Evolutionary conservation across 352 stramenopile genomes (phyloP).

Genomic region (Globisporangium megalacanthum): DNA sequence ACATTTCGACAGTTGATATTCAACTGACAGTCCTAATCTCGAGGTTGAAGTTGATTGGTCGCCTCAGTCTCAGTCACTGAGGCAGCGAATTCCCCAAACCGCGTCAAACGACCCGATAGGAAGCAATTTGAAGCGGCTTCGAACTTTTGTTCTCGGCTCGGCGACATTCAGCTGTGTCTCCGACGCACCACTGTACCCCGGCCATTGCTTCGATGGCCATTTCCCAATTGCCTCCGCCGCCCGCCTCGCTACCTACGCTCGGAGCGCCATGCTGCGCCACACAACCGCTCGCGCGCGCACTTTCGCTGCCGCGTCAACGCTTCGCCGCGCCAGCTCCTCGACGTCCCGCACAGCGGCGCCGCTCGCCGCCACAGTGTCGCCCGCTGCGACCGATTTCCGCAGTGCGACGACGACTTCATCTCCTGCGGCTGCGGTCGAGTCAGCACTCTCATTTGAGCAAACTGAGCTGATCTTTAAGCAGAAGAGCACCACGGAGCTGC

Average conservation of each 20-base stretch:
- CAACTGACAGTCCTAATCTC: not conserved
- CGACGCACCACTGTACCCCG: no score
- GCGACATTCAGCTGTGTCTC: no score
- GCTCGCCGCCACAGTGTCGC: constrained; percentile 9
- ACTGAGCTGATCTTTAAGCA: constrained; percentile 79
- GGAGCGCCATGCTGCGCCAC: constrained; percentile 12
- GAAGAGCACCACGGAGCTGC: constrained; percentile 81
- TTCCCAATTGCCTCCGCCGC: no score
- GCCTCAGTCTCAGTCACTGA: not conserved
- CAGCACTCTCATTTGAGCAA: constrained; percentile 58
- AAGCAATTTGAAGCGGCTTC: not conserved
- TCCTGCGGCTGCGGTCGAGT: constrained; percentile 42
- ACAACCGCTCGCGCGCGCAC: constrained; percentile 1
- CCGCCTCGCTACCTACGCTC: not conserved
- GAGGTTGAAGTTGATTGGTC: not conserved
- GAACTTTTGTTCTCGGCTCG: not conserved
- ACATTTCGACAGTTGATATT: not conserved
- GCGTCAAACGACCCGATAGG: constrained; percentile 5
- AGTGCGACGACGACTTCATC: constrained; percentile 28
- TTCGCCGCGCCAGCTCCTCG: constrained; percentile 11
- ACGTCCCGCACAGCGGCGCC: constrained; percentile 10
- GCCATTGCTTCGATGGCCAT: no score
- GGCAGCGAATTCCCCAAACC: not conserved
- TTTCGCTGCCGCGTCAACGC: not conserved
- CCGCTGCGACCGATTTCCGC: constrained; percentile 5